A percentile compares a stretch with the other conserved stretches of the same genome.
Conservation (phyloP, 176 grass and related monocot genomes). For the Ensete ventricosum region DNA sequence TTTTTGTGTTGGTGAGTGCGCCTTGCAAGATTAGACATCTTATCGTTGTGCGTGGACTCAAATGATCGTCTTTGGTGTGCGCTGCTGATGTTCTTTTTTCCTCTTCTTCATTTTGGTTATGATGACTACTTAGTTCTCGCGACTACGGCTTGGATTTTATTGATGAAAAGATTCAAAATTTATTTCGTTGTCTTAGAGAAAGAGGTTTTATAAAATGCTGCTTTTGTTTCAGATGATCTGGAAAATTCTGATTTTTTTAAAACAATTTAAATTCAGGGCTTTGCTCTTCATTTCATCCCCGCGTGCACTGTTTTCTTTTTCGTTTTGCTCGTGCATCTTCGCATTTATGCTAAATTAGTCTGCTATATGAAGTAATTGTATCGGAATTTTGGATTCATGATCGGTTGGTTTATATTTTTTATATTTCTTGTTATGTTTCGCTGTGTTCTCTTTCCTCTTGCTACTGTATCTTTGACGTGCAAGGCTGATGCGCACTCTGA, state of each 20-base stretch:
- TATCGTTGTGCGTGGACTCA: background rate
- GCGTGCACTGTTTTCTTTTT: background rate
- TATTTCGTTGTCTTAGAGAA: background rate
- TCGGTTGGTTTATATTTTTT: no score
- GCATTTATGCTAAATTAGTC: background rate
- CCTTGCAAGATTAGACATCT: background rate
- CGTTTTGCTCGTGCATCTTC: background rate
- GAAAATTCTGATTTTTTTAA: background rate
- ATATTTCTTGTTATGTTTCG: background rate
- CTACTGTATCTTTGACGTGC: background rate
- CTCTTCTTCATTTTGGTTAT: background rate
- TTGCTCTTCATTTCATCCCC: background rate
- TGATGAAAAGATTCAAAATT: background rate
- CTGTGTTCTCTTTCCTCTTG: background rate
- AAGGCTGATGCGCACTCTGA: background rate
- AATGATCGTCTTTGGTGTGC: background rate
- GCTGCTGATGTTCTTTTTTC: background rate
- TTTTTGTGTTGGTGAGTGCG: background rate
- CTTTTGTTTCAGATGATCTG: background rate
- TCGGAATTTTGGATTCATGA: background rate
- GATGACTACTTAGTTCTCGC: background rate
- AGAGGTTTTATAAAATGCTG: background rate
- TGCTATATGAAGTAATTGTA: background rate
- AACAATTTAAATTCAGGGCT: background rate
- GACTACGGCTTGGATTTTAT: background rate